Evolutionary conservation across 148 eudicot species (phyloP), one percentile per base, ranked within the genome.

Genomic region (Diospyros lotus): DNA sequence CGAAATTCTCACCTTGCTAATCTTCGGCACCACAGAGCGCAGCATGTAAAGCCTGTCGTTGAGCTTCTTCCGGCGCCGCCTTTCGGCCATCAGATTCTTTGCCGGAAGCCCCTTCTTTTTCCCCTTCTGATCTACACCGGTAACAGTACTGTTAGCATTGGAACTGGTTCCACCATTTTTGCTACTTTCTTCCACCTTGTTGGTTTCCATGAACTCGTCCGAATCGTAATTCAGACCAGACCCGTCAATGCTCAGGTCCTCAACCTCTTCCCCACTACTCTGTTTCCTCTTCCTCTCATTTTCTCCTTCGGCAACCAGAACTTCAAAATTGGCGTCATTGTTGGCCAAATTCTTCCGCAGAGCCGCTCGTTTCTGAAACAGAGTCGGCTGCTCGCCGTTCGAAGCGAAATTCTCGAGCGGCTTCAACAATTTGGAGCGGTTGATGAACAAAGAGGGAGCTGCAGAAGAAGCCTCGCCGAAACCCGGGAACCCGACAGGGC

Each of bases 21-120:
- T 94, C 79, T 92, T 94, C 61, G 98, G 98, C 8, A 93, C 98
- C 76, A 93, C 93, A 50, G 98, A 93, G 77, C 98, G 80, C 60
- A 93, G 69, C 94, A 91, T 91, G 78, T 89, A 93, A 2, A 93
- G 88, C 86, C 97, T 84, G 72, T 94, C 98, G 81, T 94, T 94
- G 78, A 94, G 96, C 88, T 94, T 94, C 89, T 92, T 88, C 77
- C 98, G 71, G 5, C 98, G 81, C 15, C 96, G 87, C 51, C 98
- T 75, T 64, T 94, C 98, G 2, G 98, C 98, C 98, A 92, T 92
- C 82, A 94, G 68, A 66, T 94, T 94, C 87, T 94, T 94, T 14
- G 98, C 97, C 11, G 97, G 98, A 18, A 86, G 61, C 17, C 97
- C 97, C 68, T 88, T 94, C 86, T 89, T 92, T 87, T 92, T 94